Conservation (phyloP, 306 rosid genomes). For the Abrus pulchellus region DNA sequence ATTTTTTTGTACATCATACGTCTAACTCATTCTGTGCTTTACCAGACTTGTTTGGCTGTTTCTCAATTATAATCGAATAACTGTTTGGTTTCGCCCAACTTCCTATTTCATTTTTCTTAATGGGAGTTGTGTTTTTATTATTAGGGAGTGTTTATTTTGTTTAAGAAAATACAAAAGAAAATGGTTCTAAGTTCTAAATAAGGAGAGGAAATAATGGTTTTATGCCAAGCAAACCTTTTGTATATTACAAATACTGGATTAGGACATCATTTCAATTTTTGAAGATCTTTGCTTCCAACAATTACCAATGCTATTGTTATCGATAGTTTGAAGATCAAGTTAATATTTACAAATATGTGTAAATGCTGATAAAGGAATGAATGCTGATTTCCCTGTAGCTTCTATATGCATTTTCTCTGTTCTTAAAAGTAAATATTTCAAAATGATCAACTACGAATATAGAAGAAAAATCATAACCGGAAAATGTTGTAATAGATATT, state of each 20-base stretch:
- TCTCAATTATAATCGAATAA: not conserved
- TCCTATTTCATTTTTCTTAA: not conserved
- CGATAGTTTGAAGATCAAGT: not conserved
- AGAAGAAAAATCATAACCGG: not conserved
- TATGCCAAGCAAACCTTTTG: not conserved
- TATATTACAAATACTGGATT: not conserved
- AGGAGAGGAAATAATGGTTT: not conserved
- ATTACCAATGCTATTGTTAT: not conserved
- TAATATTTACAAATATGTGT: not conserved
- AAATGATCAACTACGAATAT: too few species aligned
- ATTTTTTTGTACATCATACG: conserved; percentile 12
- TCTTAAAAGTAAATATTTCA: not conserved
- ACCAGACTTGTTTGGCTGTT: not conserved
- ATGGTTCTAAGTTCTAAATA: not conserved
- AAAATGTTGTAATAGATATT: not conserved
- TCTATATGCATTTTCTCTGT: not conserved
- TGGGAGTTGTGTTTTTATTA: not conserved
- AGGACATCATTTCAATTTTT: not conserved
- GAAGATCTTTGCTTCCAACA: not conserved
- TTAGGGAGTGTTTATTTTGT: not conserved
- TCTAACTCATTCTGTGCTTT: not conserved
- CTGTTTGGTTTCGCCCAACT: not conserved
- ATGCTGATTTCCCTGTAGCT: not conserved
- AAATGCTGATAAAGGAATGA: not conserved
- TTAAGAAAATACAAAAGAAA: not conserved